Evolutionary conservation across 2,329 filamentous ascomycete genomes (phyloP).

Genomic region (Neofusicoccum sp.): DNA sequence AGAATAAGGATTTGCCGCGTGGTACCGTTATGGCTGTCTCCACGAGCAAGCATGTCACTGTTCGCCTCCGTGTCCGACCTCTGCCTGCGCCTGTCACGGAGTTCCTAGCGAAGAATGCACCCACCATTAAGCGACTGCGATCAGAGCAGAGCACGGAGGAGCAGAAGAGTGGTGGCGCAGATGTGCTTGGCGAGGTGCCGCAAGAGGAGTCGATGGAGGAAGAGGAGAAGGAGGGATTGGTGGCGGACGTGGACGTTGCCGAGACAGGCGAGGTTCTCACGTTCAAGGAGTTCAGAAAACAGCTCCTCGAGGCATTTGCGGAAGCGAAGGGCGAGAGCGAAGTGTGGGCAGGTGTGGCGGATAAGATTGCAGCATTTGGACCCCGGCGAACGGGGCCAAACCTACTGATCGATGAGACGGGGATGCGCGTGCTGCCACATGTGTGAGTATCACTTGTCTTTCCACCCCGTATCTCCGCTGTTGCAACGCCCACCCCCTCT

Average conservation of each 20-base stretch:
- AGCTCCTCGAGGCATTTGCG: conserved; percentile 68
- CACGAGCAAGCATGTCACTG: conserved; percentile 78
- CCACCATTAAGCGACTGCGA: conserved; percentile 76
- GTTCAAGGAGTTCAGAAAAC: conserved; percentile 70
- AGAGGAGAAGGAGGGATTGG: conserved; percentile 38
- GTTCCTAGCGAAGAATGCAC: conserved; percentile 77
- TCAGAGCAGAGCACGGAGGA: conserved; percentile 61
- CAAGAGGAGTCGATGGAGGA: conserved; percentile 52
- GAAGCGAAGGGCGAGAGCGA: conserved; percentile 71
- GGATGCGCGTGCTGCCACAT: conserved; percentile 25
- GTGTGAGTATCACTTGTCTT: conserved; percentile 45
- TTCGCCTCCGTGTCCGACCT: conserved; percentile 75
- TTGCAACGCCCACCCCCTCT: no score
- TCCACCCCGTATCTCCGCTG: no score
- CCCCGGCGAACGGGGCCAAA: conserved; percentile 84
- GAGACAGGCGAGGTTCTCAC: conserved; percentile 62
- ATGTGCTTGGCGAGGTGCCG: conserved; percentile 29
- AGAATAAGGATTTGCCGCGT: conserved; percentile 79
- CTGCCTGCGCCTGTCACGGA: conserved; percentile 76
- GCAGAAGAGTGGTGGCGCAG: conserved; percentile 39
- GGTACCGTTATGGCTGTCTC: conserved; percentile 75
- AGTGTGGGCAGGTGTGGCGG: conserved; percentile 71
- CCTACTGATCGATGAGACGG: conserved; percentile 79
- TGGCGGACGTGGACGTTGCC: conserved; percentile 50
- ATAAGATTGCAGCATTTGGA: conserved; percentile 86